phyloP scores from a whole-genome alignment of 768 basidiomycete species.

The Dacryopinax primogenitus region DNA sequence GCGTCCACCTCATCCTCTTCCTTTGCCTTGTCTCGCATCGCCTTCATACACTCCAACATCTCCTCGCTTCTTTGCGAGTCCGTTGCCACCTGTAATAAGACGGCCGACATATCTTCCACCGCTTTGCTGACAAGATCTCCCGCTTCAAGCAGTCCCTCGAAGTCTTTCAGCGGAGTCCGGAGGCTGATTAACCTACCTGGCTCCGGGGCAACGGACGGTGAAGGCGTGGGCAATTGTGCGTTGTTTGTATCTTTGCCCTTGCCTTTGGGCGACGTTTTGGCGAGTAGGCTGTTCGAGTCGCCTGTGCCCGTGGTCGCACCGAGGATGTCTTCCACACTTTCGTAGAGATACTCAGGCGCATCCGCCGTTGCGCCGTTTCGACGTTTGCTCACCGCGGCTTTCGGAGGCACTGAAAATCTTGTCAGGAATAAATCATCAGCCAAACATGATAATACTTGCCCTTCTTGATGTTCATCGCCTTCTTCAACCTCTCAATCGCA shows the following conservation, averaged over 20 bases:
- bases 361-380: conserved; percentile 15
- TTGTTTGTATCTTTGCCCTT: conserved; percentile 7
- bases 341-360: conserved; percentile 11
- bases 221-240: background rate
- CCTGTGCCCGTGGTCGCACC: conserved; percentile 26
- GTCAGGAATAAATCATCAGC: background rate
- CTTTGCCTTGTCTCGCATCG: conserved; percentile 47
- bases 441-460: conserved; percentile 32
- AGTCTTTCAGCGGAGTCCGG: conserved; percentile 63
- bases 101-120: conserved; percentile 60
- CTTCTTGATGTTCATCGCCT: conserved; percentile 62
- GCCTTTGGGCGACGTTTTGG: background rate
- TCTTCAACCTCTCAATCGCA: conserved; percentile 48
- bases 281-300: conserved; percentile 28
- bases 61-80: conserved; percentile 54
- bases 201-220: background rate
- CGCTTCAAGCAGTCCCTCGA: conserved; percentile 47
- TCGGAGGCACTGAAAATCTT: conserved; percentile 25
- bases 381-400: conserved; percentile 14
- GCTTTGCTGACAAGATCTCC: conserved; percentile 79
- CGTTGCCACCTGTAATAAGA: conserved; percentile 56
- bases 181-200: conserved; percentile 65
- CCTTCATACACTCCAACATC: conserved; percentile 59
- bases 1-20: conserved; percentile 73
- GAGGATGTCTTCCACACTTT: conserved; percentile 26